These are phyloP conservation scores for Suillus placidus DNA, from an alignment of 768 basidiomycete genomes.

Conservation along the genomic window DNA sequence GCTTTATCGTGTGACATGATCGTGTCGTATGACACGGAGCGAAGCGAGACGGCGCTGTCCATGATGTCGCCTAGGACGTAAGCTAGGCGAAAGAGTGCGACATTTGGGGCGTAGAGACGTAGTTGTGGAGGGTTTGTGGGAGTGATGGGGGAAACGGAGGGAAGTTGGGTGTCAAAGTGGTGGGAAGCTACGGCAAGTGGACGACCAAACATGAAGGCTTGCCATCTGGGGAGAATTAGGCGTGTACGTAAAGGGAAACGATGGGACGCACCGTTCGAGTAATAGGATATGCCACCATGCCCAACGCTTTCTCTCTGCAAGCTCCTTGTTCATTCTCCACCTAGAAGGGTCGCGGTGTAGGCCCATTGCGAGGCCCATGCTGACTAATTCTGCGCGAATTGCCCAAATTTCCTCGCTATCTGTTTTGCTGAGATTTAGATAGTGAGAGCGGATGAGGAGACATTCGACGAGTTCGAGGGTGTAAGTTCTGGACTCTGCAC, in stretches of 20 bases:
- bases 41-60: slow-evolving; percentile 80
- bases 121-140: slow-evolving; percentile 49
- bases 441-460: slow-evolving; percentile 69
- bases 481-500: slow-evolving; percentile 60
- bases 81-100: slow-evolving; percentile 75
- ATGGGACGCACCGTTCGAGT: slow-evolving; percentile 65
- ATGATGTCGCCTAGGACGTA: slow-evolving; percentile 83
- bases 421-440: slow-evolving; percentile 69
- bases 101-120: slow-evolving; percentile 72
- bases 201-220: slow-evolving; percentile 85
- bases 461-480: slow-evolving; percentile 78
- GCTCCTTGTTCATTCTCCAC: slow-evolving; percentile 68
- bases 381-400: slow-evolving; percentile 70
- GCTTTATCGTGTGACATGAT: slow-evolving; percentile 73
- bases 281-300: slow-evolving; percentile 90
- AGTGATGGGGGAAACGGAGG: slow-evolving; percentile 50
- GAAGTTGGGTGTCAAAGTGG: slow-evolving; percentile 82
- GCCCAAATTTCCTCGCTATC: slow-evolving; percentile 85
- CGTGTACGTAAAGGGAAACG: slow-evolving; percentile 5
- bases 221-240: slow-evolving; percentile 58
- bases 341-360: slow-evolving; percentile 85
- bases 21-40: slow-evolving; percentile 76
- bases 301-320: slow-evolving; percentile 81
- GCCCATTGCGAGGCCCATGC: slow-evolving; percentile 80
- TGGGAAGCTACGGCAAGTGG: slow-evolving; percentile 76